phyloP scores from a whole-genome alignment of 129 eudicot genomes.

The Sambucus nigra region DNA sequence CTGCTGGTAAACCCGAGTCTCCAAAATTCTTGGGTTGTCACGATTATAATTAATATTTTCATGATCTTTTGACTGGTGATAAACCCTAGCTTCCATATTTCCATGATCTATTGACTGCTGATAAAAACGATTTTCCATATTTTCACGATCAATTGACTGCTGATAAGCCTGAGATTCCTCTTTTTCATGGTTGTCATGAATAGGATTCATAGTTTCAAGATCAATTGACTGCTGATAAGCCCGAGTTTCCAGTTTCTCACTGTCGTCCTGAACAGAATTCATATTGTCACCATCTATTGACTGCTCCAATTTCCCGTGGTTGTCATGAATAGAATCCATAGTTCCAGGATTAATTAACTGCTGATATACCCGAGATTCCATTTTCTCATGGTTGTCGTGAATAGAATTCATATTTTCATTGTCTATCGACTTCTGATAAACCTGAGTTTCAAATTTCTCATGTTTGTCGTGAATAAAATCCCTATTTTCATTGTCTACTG shows the following conservation, averaged over 20 bases:
- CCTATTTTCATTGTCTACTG: conserved; percentile 20
- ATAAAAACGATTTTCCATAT: too few relatives aligned
- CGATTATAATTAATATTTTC: too few relatives aligned
- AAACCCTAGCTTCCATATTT: conserved; percentile 16
- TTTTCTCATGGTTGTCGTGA: too few relatives aligned
- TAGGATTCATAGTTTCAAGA: conserved; percentile 7
- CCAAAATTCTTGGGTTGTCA: too few relatives aligned
- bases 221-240: conserved; percentile 10
- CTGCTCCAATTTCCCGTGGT: neutral
- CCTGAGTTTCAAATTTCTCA: too few relatives aligned
- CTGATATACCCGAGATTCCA: too few relatives aligned
- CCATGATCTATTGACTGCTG: conserved; percentile 7
- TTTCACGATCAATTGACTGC: conserved; percentile 7
- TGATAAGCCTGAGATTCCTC: too few relatives aligned
- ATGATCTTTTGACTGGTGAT: neutral
- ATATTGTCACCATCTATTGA: too few relatives aligned
- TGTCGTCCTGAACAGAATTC: too few relatives aligned
- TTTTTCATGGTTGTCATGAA: conserved; percentile 13
- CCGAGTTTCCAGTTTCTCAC: too few relatives aligned
- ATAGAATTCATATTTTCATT: neutral
- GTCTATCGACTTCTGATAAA: neutral
- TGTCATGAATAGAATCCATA: too few relatives aligned
- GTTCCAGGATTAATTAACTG: conserved; percentile 21
- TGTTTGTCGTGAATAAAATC: too few relatives aligned
- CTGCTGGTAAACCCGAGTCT: neutral